Evolutionary conservation across 164 flowering plant genomes (phyloP), one percentile per base, ranked within the genome.

Genomic region (Chimonanthus salicifolius): DNA sequence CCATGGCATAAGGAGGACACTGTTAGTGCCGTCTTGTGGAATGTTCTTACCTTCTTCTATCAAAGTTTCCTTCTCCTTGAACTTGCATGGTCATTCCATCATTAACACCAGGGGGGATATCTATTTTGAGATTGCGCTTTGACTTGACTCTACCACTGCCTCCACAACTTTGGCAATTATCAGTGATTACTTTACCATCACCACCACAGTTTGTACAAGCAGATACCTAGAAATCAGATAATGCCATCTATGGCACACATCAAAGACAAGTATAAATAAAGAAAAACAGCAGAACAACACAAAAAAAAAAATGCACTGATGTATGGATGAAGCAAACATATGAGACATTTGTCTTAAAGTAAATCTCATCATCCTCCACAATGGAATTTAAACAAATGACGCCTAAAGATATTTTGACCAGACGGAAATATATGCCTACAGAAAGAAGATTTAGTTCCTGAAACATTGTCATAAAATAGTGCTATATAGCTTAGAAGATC

Each of bases 121-220:
- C 84, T 58, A 95, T 81, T 62, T 82, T 79, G 72, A 95, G 76
- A 70, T 71, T 86, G 67, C 87, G 77, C 74, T 82, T 87, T 47
- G 82, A 77, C 73, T 70, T 79, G 33, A 89, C 80, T 76, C 80
- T 83, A 67, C 98, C 97, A 69, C 64, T 72, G 74, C 97, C 98
- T 51, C 81, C 73, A 81, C 99, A 95, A 18, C 73, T 87, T 72
- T 65, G 79, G 77, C 99, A 95, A 65, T 71, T 65, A 54, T 92
- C 94, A 45, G 92, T 88, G 5, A 95, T 83, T 67, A 87, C 78
- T 77, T 86, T 89, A 49, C 99, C 99, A 66, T 82, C 83, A 63
- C 99, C 98, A 64, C 78, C 82, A 82, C 99, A 95, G 65, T 79
- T 89, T 69, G 86, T 74, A 81, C 98, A 95, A 67, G 89, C 87